Base-by-base conservation (phyloP, 345 rosid species). In the Bruguiera sexangula region DNA sequence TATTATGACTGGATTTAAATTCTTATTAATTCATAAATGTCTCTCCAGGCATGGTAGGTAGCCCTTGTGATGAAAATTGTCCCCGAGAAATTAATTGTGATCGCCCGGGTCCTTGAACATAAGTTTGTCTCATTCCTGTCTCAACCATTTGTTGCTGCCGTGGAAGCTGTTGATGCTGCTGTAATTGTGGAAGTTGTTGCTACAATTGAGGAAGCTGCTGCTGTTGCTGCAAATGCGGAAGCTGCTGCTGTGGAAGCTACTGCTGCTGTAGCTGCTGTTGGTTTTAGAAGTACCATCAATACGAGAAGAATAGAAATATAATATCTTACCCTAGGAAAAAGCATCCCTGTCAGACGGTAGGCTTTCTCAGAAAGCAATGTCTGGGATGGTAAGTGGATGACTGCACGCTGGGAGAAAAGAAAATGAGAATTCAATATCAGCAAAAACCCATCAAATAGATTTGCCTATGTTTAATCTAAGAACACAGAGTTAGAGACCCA, bases 321-420 rank as follows among this genome's bases (percentile, higher is more conserved):
- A 52, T 54, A 69, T 67, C 93, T 88, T 78, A 91, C 97, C 92
- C 96, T 94, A 59, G 97, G 99, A 65, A 92, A 95, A 74, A 95
- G 96, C 99, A 90, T 90, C 75, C 98, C 99, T 75, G 87, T 92
- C 85, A 92, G 82, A 79, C 96, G 98, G 80, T 76, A 90, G 59
- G 98, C 96, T 74, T 95, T 92, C 85, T 90, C 97, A 54, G 94
- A 90, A 72, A 90, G 85, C 78, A 95, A 72, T 0, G 98, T 95
- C 85, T 90, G 98, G 10, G 98, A 92, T 62, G 97, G 94, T 78
- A 95, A 78, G 76, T 90, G 97, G 73, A 95, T 95, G 61, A 95
- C 98, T 66, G 98, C 99, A 86, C 99, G 89, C 97, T 95, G 69
- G 58, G 73, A 37, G 62, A 18, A 74, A 18, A 55, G 39, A 61